Evolutionary conservation across 2,329 filamentous ascomycete genomes (phyloP), one percentile per base, ranked within the genome.

Genomic region (Fonsecaea pugnacius): DNA sequence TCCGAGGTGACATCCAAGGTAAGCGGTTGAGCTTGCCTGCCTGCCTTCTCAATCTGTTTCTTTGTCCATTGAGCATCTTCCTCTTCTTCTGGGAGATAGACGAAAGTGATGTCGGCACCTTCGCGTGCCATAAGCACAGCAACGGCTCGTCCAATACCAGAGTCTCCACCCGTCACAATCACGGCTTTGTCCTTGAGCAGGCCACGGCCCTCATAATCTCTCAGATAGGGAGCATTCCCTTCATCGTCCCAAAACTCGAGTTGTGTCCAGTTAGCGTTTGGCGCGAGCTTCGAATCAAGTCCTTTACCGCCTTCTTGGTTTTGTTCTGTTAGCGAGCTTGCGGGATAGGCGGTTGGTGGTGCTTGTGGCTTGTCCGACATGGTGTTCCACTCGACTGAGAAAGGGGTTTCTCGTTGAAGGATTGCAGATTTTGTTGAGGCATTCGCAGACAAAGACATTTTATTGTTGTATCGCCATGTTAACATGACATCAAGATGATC

Each of bases 121-220:
- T 87, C 85, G 8, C 83, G 78, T 0, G 85, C 85, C 74, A 85
- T 85, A 1, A 87, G 74, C 0, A 86, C 77, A 0, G 84, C 84
- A 1, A 85, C 78, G 0, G 83, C 77, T 9, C 84, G 80, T 18
- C 84, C 84, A 52, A 86, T 87, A 4, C 82, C 83, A 1, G 82
- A 84, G 65, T 86, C 84, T 70, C 84, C 84, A 2, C 83, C 84
- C 0, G 83, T 86, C 64, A 86, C 83, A 7, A 86, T 70, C 1
- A 80, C 82, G 48, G 84, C 85, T 70, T 78, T 79, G 7, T 78
- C 80, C 36, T 78, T 78, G 52, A 86, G 73, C 66, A 84, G 85
- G 16, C 77, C 78, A 1, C 80, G 80, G 0, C 81, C 82, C 27
- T 73, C 65, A 71, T 81, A 80, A 59, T 79, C 76, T 40, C 67